Base-by-base conservation (phyloP, 306 rosid genomes). In the Cucumis melo region DNA sequence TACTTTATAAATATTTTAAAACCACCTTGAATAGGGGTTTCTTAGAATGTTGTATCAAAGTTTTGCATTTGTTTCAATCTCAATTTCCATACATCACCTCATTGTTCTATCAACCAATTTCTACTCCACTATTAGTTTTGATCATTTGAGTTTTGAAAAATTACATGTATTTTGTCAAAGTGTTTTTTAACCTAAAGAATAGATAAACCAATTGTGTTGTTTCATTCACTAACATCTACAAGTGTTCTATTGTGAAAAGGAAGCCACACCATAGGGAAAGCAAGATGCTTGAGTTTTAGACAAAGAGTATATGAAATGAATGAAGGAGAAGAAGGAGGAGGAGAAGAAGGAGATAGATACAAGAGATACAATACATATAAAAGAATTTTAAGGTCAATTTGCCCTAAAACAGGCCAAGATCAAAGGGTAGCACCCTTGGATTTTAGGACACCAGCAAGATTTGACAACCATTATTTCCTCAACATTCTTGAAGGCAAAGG, bases 251-350 rank as follows among this genome's bases (percentile, higher is more conserved):
- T 46, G 8, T 50, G 58, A 3, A 16, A 77, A 91, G 98, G 97
- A 41, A 86, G 98, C 80, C 98, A 93, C 81, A 91, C 98, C 39
- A 84, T 93, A 23, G 98, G 98, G 79, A 86, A 85, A 81, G 96
- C 97, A 76, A 90, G 90, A 72, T 93, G 98, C 81, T 0, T 81
- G 54, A 93, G 87, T 78, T 90, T 93, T 87, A 82, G 89, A 64
- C 89, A 93, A 76, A 85, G 97, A 59, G 75, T 84, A 32, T 86
- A 93, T 61, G 91, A 93, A 27, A 16, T 81, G 23, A 76, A 80
- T 15, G 65, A 36, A 3, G 87, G 77, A 64, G 83, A 32, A 32
- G 36, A 32, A 32, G 34, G 2, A 27, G 36, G 3, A 32, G 34
- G 2, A 27, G 29, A 88, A 2, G 79, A 82, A 39, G 24, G 80